phyloP scores from a whole-genome alignment of 768 basidiomycete species.

The Suillus occidentalis region DNA sequence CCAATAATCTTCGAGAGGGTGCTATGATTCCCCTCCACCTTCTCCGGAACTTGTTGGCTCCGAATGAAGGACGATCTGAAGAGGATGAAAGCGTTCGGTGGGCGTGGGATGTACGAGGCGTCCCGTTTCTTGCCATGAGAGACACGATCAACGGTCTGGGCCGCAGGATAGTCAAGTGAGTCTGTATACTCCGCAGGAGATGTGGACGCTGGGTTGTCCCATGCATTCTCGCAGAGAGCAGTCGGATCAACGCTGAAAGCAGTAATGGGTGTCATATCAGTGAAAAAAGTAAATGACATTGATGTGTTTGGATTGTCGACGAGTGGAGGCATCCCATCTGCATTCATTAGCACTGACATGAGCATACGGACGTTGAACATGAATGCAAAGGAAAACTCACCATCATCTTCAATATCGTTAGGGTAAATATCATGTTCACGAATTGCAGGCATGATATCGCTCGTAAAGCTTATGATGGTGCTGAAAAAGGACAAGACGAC shows the following conservation, averaged over 20 bases:
- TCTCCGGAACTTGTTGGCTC: constrained; percentile 69
- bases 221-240: constrained; percentile 33
- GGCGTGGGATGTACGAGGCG: constrained; percentile 76
- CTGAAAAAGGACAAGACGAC: constrained; percentile 1
- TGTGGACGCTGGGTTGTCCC: constrained; percentile 24
- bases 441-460: constrained; percentile 25
- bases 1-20: constrained; percentile 83
- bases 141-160: constrained; percentile 36
- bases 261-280: constrained; percentile 56
- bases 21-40: constrained; percentile 79
- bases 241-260: constrained; percentile 40
- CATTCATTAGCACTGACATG: constrained; percentile 10
- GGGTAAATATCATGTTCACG: constrained; percentile 26
- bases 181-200: constrained; percentile 22
- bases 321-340: constrained; percentile 51
- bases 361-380: background rate
- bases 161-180: constrained; percentile 19
- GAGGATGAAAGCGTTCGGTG: constrained; percentile 85
- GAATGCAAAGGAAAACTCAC: constrained; percentile 19
- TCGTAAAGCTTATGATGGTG: constrained; percentile 2
- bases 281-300: constrained; percentile 63
- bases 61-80: constrained; percentile 79
- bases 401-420: constrained; percentile 37
- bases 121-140: constrained; percentile 66
- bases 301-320: constrained; percentile 53